Evolutionary conservation across 306 rosid genomes (phyloP), one percentile per base, ranked within the genome.

Genomic region (Prunus campanulata): DNA sequence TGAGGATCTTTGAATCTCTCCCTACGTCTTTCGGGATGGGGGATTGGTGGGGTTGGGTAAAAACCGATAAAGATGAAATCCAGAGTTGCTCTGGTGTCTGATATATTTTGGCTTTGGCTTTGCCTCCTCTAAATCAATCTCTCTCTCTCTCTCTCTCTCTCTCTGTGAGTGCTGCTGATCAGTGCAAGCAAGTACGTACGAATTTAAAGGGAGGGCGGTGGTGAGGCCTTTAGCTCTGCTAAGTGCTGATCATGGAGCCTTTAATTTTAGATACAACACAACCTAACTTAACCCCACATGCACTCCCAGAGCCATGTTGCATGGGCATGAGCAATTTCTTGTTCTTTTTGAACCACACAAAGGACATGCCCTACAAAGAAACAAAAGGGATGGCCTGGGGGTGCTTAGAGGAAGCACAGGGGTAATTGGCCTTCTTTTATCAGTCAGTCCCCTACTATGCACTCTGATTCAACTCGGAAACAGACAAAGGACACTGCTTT

Each of bases 1-100:
- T 85, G 87, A 80, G 88, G 92, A 88, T 89, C 97, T 88, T 74
- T 85, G 79, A 81, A 68, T 87, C 77, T 59, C 73, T 57, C 62
- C 54, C 63, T 55, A 48, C 66, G n/a, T 65, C 6, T 47, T 16
- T 70, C 5, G 46, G 72, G 14, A 68, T 55, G 70, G 47, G 78
- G 64, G 54, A 56, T 64, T 62, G 82, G 78, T 81, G 74, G 73
- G 66, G 79, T 25, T 65, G 85, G 82, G 76, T 80, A 83, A 83
- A 81, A 82, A 78, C 82, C 93, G 71, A 87, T 87, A 88, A 91
- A 88, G 91, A 84, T 74, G 57, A 75, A 68, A 76, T 49, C 73
- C 68, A 88, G 81, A 75, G 79, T 80, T 70, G 75, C 79, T 78
- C 66, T 55, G 74, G 75, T 81, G 68, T 89, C 78, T 79, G 46